phyloP scores from a whole-genome alignment of 257 asterid species.

The Solanum corneliomulleri region DNA sequence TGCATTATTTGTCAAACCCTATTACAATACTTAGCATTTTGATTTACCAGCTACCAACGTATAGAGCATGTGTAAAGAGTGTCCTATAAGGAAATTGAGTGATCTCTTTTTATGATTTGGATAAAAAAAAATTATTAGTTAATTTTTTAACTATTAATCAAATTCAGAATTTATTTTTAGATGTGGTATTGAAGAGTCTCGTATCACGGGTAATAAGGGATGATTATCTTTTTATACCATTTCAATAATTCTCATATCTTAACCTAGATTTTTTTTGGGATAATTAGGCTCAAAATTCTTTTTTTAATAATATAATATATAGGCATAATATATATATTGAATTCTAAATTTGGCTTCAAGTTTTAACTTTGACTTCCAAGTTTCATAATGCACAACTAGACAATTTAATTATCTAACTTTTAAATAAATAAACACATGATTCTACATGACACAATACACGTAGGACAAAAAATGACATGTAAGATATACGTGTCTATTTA shows the following conservation, averaged over 20 bases:
- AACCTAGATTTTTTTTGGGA: background rate
- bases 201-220: background rate
- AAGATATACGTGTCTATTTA: no score
- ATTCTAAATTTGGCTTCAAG: no score
- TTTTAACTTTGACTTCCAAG: fast-evolving
- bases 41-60: background rate
- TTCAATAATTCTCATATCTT: background rate
- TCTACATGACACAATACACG: no score
- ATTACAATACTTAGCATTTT: background rate
- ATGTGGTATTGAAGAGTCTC: background rate
- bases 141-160: background rate
- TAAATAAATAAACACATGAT: no score
- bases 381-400: no score
- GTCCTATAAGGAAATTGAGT: background rate
- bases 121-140: background rate
- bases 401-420: no score
- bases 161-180: background rate
- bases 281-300: background rate
- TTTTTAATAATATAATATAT: background rate
- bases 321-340: no score
- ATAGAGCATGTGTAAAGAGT: background rate
- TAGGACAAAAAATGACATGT: no score
- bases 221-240: background rate
- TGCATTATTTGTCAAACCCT: background rate
- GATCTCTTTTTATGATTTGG: background rate